Percentiles rank a stretch among this genome's conserved stretches.
phyloP scores from a whole-genome alignment of 2,329 filamentous ascomycete species.

The Botryotinia convoluta region DNA sequence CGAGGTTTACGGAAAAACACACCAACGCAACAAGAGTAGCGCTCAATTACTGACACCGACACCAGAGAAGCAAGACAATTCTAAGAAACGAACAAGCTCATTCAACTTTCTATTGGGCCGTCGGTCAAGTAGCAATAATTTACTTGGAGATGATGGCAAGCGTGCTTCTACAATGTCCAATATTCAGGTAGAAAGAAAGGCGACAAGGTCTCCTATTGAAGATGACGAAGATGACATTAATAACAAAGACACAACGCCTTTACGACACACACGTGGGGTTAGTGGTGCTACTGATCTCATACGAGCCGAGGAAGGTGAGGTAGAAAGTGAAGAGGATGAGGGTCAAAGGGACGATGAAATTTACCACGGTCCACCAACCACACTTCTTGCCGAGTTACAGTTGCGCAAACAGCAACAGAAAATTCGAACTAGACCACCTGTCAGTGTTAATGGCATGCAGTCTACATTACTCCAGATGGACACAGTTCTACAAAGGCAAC shows the following conservation, averaged over 20 bases:
- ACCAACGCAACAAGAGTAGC: conserved; percentile 51
- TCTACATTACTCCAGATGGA: conserved; percentile 89
- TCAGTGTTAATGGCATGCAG: conserved; percentile 72
- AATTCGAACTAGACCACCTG: conserved; percentile 68
- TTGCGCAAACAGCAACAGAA: conserved; percentile 87
- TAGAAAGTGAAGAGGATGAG: conserved; percentile 47
- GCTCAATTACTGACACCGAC: conserved; percentile 38
- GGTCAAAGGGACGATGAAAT: conserved; percentile 45
- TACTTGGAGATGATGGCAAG: conserved; percentile 27
- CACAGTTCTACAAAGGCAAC: conserved; percentile 81
- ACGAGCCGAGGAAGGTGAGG: conserved; percentile 38
- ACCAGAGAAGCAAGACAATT: conserved; percentile 23
- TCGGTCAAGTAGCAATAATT: conserved; percentile 30
- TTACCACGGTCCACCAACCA: conserved; percentile 76
- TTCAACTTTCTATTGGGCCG: conserved; percentile 46
- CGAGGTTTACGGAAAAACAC: conserved; percentile 68
- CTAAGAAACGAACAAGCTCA: conserved; percentile 48
- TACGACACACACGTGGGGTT: conserved; percentile 23
- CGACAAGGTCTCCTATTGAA: conserved; percentile 25
- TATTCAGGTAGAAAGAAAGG: conserved; percentile 25
- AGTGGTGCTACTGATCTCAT: conserved; percentile 25
- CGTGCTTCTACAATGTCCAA: conserved; percentile 30
- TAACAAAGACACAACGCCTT: conserved; percentile 27
- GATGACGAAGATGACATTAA: conserved; percentile 33
- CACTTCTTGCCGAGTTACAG: conserved; percentile 87